These are phyloP conservation scores for Coemansia sp. DNA, from an alignment of 192 early-diverging fungal genomes.

Conservation along the genomic window DNA sequence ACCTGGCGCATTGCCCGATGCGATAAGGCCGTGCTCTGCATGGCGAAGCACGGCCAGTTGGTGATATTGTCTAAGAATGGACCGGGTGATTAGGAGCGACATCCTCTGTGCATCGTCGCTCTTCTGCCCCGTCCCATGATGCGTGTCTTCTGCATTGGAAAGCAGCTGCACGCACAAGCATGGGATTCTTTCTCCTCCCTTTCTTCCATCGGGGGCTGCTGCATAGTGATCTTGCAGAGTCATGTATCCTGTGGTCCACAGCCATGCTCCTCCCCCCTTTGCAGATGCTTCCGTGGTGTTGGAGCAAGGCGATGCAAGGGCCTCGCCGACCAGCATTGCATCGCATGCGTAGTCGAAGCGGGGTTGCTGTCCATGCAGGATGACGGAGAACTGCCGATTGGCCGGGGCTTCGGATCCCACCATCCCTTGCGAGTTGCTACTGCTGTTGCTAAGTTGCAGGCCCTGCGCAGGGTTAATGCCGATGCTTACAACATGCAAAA, in stretches of 20 bases:
- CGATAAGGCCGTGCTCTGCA: constrained; percentile 28
- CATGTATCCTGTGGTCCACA: constrained; percentile 45
- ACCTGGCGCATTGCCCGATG: background rate
- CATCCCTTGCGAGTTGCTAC: background rate
- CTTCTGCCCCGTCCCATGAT: background rate
- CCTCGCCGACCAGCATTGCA: constrained; percentile 1
- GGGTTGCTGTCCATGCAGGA: constrained; percentile 45
- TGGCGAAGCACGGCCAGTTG: constrained; percentile 41
- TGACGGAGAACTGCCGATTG: constrained; percentile 38
- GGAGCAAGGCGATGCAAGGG: constrained; percentile 5
- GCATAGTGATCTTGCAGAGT: constrained; percentile 25
- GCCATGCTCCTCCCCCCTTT: background rate
- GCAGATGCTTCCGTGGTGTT: background rate
- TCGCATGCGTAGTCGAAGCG: constrained; percentile 12
- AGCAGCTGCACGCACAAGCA: constrained; percentile 52
- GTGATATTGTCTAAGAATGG: constrained; percentile 44
- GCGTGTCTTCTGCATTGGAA: constrained; percentile 3
- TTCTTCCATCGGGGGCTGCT: background rate
- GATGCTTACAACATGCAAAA: constrained; percentile 25
- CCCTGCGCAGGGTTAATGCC: constrained; percentile 25
- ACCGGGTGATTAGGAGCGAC: constrained; percentile 22
- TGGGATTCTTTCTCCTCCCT: background rate
- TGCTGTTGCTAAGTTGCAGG: constrained; percentile 15
- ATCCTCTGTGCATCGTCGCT: constrained; percentile 13
- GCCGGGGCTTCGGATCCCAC: background rate